Percentiles rank a stretch among this genome's conserved stretches.
Evolutionary conservation across 2,329 filamentous ascomycete genomes (phyloP).

Genomic region (Podosphaera xanthii): DNA sequence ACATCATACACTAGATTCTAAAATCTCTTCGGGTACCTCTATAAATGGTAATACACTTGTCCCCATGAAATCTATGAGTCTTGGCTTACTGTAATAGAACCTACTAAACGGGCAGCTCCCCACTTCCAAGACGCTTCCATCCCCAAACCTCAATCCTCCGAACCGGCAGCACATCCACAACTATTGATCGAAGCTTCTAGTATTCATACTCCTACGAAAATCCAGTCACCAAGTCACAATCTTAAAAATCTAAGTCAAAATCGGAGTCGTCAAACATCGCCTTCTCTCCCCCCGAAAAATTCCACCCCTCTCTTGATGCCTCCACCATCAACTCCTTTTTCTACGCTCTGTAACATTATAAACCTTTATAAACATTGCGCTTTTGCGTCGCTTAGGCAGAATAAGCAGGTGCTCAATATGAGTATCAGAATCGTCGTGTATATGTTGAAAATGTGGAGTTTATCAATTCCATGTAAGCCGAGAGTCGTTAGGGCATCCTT

Average conservation of each 20-base stretch:
- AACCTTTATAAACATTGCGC: constrained; percentile 17
- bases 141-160: constrained; percentile 7
- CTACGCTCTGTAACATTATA: constrained; percentile 12
- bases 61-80: too few relatives aligned
- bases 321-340: constrained; percentile 16
- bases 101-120: constrained; percentile 7
- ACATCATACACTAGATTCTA: constrained; percentile 15
- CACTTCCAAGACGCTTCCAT: constrained; percentile 13
- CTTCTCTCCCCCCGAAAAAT: constrained; percentile 3
- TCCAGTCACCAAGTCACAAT: background rate
- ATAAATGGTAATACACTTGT: constrained; percentile 8
- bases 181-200: constrained; percentile 7
- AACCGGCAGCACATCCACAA: constrained; percentile 6
- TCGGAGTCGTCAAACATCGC: background rate
- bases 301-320: constrained; percentile 21
- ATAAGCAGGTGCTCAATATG: constrained; percentile 17
- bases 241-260: background rate
- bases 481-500: constrained; percentile 41
- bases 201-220: constrained; percentile 1
- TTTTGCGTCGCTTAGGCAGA: constrained; percentile 14
- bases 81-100: too few relatives aligned
- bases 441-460: constrained; percentile 39
- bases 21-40: constrained; percentile 12
- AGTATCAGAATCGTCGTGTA: constrained; percentile 38
- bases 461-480: constrained; percentile 49